Percentiles rank a stretch among this genome's conserved stretches.
phyloP scores from a whole-genome alignment of 352 stramenopile genomes.

The Pythium chondricola region DNA sequence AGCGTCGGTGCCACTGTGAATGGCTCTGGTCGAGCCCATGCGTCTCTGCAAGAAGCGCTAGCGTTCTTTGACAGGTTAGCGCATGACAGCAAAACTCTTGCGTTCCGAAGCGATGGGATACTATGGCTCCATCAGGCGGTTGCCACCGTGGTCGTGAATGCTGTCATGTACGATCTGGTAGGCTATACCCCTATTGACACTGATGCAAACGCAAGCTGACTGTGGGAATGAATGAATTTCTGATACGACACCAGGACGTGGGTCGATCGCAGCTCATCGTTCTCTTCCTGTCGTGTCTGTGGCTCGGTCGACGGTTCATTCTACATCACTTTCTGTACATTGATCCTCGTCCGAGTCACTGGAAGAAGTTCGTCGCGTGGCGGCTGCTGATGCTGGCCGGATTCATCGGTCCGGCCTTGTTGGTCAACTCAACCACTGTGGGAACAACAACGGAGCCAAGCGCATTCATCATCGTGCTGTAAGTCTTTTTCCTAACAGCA shows the following conservation, averaged over 20 bases:
- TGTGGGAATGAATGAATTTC: neutral
- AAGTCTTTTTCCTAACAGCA: no score
- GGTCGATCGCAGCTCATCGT: conserved; percentile 22
- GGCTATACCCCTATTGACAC: neutral
- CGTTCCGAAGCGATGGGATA: conserved; percentile 20
- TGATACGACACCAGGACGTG: conserved; percentile 18
- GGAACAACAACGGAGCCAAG: neutral
- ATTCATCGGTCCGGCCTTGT: neutral
- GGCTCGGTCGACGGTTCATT: conserved; percentile 29
- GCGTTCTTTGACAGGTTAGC: conserved; percentile 13
- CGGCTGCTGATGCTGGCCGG: neutral
- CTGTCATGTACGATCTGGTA: conserved; percentile 40
- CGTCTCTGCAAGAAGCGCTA: neutral
- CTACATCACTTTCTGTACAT: conserved; percentile 3
- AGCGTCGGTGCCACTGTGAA: no score
- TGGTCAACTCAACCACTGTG: neutral
- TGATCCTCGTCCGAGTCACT: neutral
- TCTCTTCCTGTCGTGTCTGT: conserved; percentile 26
- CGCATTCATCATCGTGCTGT: neutral
- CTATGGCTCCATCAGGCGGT: conserved; percentile 35
- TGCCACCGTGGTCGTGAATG: conserved; percentile 28
- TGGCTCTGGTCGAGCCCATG: conserved; percentile 1
- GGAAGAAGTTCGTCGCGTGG: neutral
- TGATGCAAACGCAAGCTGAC: neutral
- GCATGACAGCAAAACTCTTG: conserved; percentile 13